Conservation (phyloP, 2,329 filamentous ascomycete genomes). For the Colletotrichum sp. region DNA sequence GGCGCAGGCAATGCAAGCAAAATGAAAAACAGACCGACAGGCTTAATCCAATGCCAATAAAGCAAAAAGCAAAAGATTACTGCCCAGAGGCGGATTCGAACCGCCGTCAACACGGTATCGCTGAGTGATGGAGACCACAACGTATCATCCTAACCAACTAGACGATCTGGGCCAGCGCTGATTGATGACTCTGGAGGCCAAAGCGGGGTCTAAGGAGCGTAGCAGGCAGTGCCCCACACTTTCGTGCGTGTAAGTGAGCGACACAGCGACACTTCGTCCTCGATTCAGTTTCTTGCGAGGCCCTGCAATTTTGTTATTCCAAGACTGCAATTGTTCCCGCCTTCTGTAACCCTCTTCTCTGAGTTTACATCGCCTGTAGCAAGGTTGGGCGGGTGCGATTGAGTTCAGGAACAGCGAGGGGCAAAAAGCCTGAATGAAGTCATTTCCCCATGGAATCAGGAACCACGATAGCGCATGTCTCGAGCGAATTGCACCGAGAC, state of each 20-base stretch:
- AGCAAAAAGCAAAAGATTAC: background rate
- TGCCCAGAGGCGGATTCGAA: constrained; percentile 24
- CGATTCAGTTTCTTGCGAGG: background rate
- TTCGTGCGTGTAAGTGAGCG: background rate
- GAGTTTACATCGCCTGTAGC: background rate
- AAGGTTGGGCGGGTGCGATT: background rate
- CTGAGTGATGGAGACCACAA: constrained; percentile 20
- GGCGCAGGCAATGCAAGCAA: background rate
- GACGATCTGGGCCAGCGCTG: constrained; percentile 15
- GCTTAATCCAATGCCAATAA: background rate
- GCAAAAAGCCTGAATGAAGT: background rate
- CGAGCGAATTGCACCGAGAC: background rate
- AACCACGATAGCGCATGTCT: background rate
- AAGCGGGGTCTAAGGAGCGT: background rate
- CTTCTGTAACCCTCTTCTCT: background rate
- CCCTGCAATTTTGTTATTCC: background rate
- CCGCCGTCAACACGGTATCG: constrained; percentile 21
- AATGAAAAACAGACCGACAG: background rate
- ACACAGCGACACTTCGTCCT: background rate
- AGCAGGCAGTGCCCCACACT: background rate
- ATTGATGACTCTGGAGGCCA: accelerated
- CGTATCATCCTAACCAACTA: constrained; percentile 24
- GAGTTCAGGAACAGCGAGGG: background rate
- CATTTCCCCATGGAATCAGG: background rate
- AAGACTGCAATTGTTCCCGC: background rate